Conservation (phyloP, 202 grass and related monocot genomes). For the Schoenoplectus tabernaemontani region DNA sequence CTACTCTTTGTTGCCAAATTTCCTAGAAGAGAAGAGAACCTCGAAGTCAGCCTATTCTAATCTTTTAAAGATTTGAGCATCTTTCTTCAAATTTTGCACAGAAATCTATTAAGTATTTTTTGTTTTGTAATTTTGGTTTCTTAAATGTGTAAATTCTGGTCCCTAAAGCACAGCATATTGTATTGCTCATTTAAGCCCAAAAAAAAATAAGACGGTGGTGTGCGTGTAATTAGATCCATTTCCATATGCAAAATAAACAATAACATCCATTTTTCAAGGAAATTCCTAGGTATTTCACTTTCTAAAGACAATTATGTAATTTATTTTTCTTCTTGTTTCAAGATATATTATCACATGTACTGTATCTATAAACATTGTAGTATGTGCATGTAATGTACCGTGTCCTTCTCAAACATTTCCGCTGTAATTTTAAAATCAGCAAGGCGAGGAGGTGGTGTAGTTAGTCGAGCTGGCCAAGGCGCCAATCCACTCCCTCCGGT, state of each 20-base stretch:
- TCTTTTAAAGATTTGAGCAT: background rate
- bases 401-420: constrained; percentile 86
- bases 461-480: constrained; percentile 93
- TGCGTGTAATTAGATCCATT: background rate
- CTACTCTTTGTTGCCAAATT: constrained; percentile 90
- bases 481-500: constrained; percentile 74
- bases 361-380: background rate
- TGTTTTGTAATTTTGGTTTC: too few species aligned
- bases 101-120: too few species aligned
- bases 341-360: too few species aligned
- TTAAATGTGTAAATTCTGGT: background rate
- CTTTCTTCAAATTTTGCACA: constrained; percentile 19
- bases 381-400: constrained; percentile 40
- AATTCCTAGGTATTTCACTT: background rate
- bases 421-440: constrained; percentile 67
- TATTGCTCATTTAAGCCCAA: background rate
- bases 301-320: background rate
- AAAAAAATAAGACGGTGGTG: background rate
- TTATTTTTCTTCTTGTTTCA: too few species aligned
- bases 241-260: constrained; percentile 3
- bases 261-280: background rate
- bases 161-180: background rate
- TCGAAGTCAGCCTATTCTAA: constrained; percentile 18
- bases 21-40: constrained; percentile 52
- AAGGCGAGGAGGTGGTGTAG: constrained; percentile 71